phyloP scores from a whole-genome alignment of 2,329 filamentous ascomycete species.

The Escovopsis weberi region DNA sequence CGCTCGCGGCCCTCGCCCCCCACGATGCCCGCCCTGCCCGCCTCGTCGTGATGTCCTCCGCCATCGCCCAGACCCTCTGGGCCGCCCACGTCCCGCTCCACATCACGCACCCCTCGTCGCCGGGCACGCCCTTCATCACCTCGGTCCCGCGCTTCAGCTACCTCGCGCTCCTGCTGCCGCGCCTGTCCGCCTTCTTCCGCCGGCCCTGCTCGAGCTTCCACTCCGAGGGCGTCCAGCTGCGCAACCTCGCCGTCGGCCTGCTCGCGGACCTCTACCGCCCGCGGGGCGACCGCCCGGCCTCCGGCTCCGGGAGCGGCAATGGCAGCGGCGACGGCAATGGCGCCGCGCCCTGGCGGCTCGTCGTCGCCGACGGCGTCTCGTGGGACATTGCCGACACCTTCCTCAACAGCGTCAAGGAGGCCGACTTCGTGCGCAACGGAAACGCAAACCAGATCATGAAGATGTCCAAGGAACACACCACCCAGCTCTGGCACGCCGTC shows the following conservation, averaged over 20 bases:
- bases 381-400: slow-evolving; percentile 51
- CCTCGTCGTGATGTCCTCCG: slow-evolving; percentile 2
- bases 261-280: slow-evolving; percentile 44
- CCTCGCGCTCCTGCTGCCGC: slow-evolving; percentile 41
- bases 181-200: slow-evolving; percentile 38
- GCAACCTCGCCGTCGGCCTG: slow-evolving; percentile 38
- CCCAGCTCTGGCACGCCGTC: slow-evolving; percentile 68
- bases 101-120: slow-evolving; percentile 35
- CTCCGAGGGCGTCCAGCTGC: slow-evolving; percentile 38
- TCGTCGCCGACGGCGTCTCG: slow-evolving; percentile 37
- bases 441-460: slow-evolving; percentile 85
- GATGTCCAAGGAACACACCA: slow-evolving; percentile 70
- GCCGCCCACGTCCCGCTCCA: slow-evolving; percentile 36
- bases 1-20: no score
- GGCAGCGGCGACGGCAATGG: no score
- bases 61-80: slow-evolving; percentile 37
- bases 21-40: background rate
- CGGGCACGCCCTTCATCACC: slow-evolving; percentile 35
- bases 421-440: slow-evolving; percentile 77
- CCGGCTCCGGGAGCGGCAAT: no score
- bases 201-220: slow-evolving; percentile 43
- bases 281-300: background rate
- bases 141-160: slow-evolving; percentile 45
- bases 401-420: slow-evolving; percentile 53
- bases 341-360: slow-evolving; percentile 37